Evolutionary conservation across 345 rosid species (phyloP), one percentile per base, ranked within the genome.

Genomic region (Pistacia vera): DNA sequence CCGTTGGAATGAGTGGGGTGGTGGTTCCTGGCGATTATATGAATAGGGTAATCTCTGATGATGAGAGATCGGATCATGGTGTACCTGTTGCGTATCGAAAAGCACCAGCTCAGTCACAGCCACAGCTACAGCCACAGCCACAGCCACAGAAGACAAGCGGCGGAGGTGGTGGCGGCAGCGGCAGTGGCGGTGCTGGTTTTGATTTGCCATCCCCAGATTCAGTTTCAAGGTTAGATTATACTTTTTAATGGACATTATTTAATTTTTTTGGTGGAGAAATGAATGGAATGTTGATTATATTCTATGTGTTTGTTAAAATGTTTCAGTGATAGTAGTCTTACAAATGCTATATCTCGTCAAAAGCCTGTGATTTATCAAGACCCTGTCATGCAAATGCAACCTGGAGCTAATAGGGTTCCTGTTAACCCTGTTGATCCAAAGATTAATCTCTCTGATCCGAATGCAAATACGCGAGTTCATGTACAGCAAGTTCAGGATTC

Each of bases 11-110:
- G 28, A 78, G 90, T 4, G 92, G 88, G 20, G 83, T 83, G 51
- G 70, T 60, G 54, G 84, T 80, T 72, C 79, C 84, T 2, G 89
- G 85, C 20, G 98, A 93, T 64, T 87, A 83, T 62, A 82, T 65
- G 38, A 77, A 78, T 75, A 80, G 93, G 79, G 92, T 84, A 51
- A 60, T 82, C 77, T 95, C 96, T 0, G 99, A 95, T 74, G 99
- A 96, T 69, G 98, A 96, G 88, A 92, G 97, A 90, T 93, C 98
- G 28, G 98, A 93, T 69, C 97, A 86, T 33, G 91, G 93, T 10
- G 83, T 85, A 54, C 87, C 87, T 0, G 83, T 85, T 72, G 93
- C 88, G 60, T 85, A 84, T 81, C 82, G 87, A 77, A 95, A 89
- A 79, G 70, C 73, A 35, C 87, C 89, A 5, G 82, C 84, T 1